Base-by-base conservation (phyloP, 1,284 basidiomycete genomes). In the Uromyces viciae-fabae region DNA sequence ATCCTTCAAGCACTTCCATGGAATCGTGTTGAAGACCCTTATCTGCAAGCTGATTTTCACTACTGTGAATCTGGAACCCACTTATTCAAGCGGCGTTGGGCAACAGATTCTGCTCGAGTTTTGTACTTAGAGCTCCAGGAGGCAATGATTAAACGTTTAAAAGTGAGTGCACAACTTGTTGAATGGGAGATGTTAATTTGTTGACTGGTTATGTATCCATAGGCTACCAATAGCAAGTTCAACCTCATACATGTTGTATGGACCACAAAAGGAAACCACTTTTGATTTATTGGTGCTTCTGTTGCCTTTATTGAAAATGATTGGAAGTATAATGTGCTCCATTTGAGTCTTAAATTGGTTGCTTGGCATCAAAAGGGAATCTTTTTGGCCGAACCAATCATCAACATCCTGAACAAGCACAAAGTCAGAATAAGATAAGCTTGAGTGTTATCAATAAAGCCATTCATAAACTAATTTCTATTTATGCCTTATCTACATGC, bases 181-280 rank as follows among this genome's bases (percentile, higher is more conserved):
- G 22, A 66, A 19, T 14, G n/a, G n/a, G 3, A 17, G n/a, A 8
- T 58, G n/a, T 4, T 14, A 4, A 58, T 58, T 22, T n/a, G 54
- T 19, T 28, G 8, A 17, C 54, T n/a, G 22, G 31, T 58, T 3
- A 38, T 64, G 3, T 28, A 52, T 72, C 43, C n/a, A 22, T 25
- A 73, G 71, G 71, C 15, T 3, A 1, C 36, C 7, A 33, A 56
- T 31, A 73, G 71, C 52, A 73, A 73, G n/a, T 73, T 73, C 52
- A 52, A 56, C 54, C 46, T 73, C 33, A 54, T 73, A 49, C 46
- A 73, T 28, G 40, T 49, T n/a, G 46, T 73, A 5, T 73, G 71
- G 71, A 73, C 43, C 42, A 56, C 52, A 19, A 73, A 71, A 71
- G 42, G 68, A 11, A 71, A 71, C 68, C 49, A 43, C 3, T 49